These are phyloP conservation scores for Dioszegia crocea DNA, from an alignment of 768 basidiomycete genomes.

Conservation along the genomic window DNA sequence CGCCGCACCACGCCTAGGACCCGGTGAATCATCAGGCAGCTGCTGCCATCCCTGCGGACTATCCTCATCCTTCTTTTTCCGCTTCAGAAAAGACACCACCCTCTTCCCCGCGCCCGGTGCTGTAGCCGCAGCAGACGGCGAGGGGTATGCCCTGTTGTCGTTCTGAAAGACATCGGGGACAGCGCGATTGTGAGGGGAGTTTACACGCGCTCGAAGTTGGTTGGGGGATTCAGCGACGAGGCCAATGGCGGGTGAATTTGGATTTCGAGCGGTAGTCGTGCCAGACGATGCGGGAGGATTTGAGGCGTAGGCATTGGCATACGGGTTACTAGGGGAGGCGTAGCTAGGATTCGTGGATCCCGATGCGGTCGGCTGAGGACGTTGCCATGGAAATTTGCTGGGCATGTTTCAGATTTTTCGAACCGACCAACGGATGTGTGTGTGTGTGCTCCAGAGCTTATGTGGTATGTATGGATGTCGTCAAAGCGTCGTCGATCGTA, in stretches of 20 bases:
- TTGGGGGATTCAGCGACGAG: conserved; percentile 18
- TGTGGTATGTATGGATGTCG: no score
- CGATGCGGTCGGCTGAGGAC: conserved; percentile 3
- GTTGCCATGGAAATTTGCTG: conserved; percentile 4
- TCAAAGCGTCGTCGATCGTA: no score
- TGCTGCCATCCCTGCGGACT: conserved; percentile 12
- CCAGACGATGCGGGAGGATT: not conserved
- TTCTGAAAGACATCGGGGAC: conserved; percentile 16
- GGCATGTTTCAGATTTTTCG: conserved; percentile 4
- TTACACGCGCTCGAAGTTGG: conserved; percentile 25
- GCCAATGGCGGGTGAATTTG: conserved; percentile 20
- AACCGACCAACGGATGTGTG: not conserved
- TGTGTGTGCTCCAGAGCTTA: not conserved
- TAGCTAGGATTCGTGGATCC: not conserved
- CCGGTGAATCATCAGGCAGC: conserved; percentile 10
- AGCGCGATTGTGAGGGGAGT: conserved; percentile 20
- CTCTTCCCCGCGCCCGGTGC: not conserved
- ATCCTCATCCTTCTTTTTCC: conserved; percentile 17
- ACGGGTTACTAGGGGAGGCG: conserved; percentile 4
- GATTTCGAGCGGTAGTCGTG: not conserved
- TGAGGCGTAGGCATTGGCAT: not conserved
- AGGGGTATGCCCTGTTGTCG: conserved; percentile 21
- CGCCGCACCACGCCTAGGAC: not conserved
- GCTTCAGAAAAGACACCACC: not conserved
- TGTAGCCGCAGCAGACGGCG: conserved; percentile 8